phyloP scores from a whole-genome alignment of 768 basidiomycete genomes.

The Hemileccinum impolitum region DNA sequence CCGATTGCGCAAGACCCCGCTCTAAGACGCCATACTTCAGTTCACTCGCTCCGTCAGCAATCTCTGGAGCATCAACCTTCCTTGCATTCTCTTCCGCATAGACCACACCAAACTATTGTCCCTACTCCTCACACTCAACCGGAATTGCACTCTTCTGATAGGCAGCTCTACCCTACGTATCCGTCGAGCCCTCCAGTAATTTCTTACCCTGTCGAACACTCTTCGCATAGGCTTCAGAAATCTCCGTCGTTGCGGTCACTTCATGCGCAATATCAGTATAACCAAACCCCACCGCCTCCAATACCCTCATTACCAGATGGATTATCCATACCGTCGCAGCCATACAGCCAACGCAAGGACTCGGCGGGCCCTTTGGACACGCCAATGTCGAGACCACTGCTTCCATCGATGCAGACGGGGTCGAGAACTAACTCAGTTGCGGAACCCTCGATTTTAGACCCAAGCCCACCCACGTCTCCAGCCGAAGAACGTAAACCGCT shows the following conservation, averaged over 20 bases:
- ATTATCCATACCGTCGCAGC: constrained; percentile 30
- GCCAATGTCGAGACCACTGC: constrained; percentile 47
- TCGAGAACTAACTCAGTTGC: constrained; percentile 50
- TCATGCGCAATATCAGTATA: constrained; percentile 47
- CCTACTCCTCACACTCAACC: constrained; percentile 18
- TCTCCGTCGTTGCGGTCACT: constrained; percentile 60
- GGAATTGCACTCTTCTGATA: constrained; percentile 7
- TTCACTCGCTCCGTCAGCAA: constrained; percentile 30
- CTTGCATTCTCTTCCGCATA: constrained; percentile 11
- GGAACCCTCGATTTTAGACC: constrained; percentile 56
- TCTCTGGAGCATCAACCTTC: constrained; percentile 19
- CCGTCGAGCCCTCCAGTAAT: constrained; percentile 9
- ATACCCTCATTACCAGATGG: constrained; percentile 36
- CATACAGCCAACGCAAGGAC: constrained; percentile 17
- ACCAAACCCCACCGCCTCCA: constrained; percentile 33
- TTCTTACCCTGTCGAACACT: constrained; percentile 46
- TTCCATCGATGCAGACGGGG: constrained; percentile 61
- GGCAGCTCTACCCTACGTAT: constrained; percentile 9
- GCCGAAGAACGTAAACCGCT: constrained; percentile 48
- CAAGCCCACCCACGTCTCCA: constrained; percentile 86
- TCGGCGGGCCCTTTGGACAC: constrained; percentile 27
- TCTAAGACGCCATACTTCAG: constrained; percentile 21
- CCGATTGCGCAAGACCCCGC: constrained; percentile 6
- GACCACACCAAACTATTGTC: constrained; percentile 8
- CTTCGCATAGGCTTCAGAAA: constrained; percentile 40